These are phyloP conservation scores for Bruguiera parviflora DNA, from an alignment of 345 rosid genomes.

Conservation along the genomic window DNA sequence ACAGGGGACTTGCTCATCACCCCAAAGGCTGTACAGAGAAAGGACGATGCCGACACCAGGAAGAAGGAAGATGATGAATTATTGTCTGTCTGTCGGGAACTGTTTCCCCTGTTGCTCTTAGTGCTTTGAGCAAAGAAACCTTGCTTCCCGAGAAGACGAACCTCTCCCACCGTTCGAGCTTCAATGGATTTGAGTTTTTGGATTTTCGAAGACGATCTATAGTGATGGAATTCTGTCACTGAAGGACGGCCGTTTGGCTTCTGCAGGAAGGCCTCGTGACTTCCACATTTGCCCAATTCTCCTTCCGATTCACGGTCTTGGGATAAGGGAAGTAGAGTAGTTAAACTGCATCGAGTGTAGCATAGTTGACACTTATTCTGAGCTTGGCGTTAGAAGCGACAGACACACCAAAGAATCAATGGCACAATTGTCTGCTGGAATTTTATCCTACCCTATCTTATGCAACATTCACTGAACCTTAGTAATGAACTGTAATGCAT, in stretches of 20 bases:
- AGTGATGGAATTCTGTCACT: slow-evolving; percentile 62
- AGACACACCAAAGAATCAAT: neutral
- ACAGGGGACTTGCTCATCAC: slow-evolving; percentile 20
- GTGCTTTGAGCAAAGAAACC: slow-evolving; percentile 50
- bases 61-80: slow-evolving; percentile 40
- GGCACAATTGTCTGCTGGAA: neutral
- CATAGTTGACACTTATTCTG: neutral
- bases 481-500: too few relatives aligned
- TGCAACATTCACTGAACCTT: neutral
- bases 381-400: slow-evolving; percentile 4
- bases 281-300: slow-evolving; percentile 88
- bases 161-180: slow-evolving; percentile 61
- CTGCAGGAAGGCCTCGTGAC: slow-evolving; percentile 66
- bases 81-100: slow-evolving; percentile 57
- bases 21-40: neutral
- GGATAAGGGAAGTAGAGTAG: slow-evolving; percentile 45
- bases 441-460: neutral
- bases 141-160: slow-evolving; percentile 50
- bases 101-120: slow-evolving; percentile 59
- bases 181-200: slow-evolving; percentile 34
- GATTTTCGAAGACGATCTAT: slow-evolving; percentile 49
- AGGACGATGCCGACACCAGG: neutral
- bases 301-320: slow-evolving; percentile 92
- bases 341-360: slow-evolving; percentile 33
- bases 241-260: slow-evolving; percentile 95